Conservation (phyloP, 2,329 filamentous ascomycete genomes). For the Epichloe sibirici region DNA sequence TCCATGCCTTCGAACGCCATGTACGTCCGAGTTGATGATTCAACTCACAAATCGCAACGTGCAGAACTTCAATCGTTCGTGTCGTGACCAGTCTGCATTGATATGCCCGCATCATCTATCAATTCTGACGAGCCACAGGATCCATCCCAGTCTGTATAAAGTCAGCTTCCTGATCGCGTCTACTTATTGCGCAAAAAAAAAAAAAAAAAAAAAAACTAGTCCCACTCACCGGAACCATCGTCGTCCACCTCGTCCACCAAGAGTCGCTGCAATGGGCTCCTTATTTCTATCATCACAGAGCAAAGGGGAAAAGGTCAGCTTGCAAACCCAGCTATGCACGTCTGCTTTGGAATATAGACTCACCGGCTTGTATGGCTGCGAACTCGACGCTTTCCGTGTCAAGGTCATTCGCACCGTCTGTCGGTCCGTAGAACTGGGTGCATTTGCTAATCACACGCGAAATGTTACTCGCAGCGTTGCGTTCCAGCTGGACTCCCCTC, state of each 20-base stretch:
- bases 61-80: conserved; percentile 20
- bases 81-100: conserved; percentile 29
- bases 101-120: conserved; percentile 36
- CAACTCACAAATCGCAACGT: conserved; percentile 11
- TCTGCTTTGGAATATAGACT: conserved; percentile 3
- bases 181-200: not conserved
- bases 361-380: conserved; percentile 15
- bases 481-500: conserved; percentile 28
- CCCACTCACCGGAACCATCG: conserved; percentile 40
- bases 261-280: conserved; percentile 39
- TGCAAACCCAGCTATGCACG: not conserved
- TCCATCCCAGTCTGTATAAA: conserved; percentile 38
- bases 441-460: conserved; percentile 32
- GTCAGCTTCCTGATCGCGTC: conserved; percentile 9
- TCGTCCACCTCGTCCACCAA: conserved; percentile 46
- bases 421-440: conserved; percentile 24
- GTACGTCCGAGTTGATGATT: not conserved
- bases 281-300: conserved; percentile 19
- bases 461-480: conserved; percentile 29
- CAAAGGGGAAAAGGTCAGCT: not conserved
- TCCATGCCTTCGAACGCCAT: not conserved
- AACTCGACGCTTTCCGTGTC: conserved; percentile 16
- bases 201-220: too few species aligned
- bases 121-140: conserved; percentile 43
- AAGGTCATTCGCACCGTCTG: conserved; percentile 20